Conservation (phyloP, 441 rosid species). For the Cnidoscolus chayamansa region DNA sequence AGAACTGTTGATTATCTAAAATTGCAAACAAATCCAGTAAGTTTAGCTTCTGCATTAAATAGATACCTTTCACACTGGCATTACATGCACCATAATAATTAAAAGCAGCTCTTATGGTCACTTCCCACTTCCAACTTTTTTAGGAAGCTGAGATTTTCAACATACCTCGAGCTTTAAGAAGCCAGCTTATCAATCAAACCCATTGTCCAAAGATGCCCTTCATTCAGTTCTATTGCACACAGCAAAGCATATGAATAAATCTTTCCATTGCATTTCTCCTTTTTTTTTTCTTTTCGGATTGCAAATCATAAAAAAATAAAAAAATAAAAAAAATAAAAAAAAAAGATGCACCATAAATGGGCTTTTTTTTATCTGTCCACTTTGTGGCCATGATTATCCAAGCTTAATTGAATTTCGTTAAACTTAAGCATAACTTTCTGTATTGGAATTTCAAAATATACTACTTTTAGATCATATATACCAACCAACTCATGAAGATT, state of each 20-base stretch:
- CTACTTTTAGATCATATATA: conserved; percentile 1
- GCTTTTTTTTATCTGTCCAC: neutral
- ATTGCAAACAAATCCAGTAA: neutral
- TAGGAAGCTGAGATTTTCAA: neutral
- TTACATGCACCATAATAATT: neutral
- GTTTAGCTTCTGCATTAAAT: neutral
- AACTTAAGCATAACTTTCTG: neutral
- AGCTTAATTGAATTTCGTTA: conserved; percentile 10
- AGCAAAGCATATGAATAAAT: neutral
- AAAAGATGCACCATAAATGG: neutral
- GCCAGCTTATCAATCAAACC: neutral
- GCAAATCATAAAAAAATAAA: neutral
- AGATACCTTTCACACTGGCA: neutral
- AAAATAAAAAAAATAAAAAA: too few species aligned
- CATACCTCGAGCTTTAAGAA: neutral
- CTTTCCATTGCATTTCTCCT: neutral
- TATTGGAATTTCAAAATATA: neutral
- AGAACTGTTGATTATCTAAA: neutral
- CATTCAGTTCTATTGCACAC: neutral
- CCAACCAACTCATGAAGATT: conserved; percentile 17
- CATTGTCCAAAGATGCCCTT: neutral
- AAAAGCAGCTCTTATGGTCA: neutral
- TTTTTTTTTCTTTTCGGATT: neutral
- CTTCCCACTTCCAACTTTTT: neutral
- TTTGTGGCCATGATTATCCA: neutral